Percentiles rank a stretch among this genome's conserved stretches.
Conservation (phyloP, 2,329 filamentous ascomycete species). For the Ilyonectria mors-panacis region DNA sequence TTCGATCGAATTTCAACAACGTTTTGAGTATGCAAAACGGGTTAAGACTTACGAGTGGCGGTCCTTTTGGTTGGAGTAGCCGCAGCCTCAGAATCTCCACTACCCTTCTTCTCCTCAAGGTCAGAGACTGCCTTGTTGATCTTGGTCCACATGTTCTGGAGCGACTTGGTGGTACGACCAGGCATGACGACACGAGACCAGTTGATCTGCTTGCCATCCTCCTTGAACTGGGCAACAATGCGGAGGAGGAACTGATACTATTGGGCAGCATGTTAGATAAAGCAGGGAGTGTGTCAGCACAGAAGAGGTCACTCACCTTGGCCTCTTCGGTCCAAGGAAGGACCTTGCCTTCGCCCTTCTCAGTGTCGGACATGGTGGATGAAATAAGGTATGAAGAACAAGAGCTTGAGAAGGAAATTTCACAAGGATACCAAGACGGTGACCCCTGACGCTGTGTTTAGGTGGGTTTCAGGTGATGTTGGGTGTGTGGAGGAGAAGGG, state of each 20-base stretch:
- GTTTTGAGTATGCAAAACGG: too few species aligned
- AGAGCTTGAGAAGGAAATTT: background rate
- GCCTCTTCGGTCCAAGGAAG: constrained; percentile 56
- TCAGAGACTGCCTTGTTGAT: constrained; percentile 55
- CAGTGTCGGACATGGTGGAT: constrained; percentile 46
- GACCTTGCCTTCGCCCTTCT: constrained; percentile 42
- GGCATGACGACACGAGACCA: constrained; percentile 55
- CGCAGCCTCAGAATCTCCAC: constrained; percentile 9
- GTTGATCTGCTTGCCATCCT: constrained; percentile 52
- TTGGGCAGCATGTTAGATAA: background rate
- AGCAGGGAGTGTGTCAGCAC: background rate
- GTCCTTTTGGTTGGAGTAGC: constrained; percentile 42
- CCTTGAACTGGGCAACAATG: constrained; percentile 53
- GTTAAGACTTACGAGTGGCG: constrained; percentile 40
- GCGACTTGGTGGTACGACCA: constrained; percentile 56
- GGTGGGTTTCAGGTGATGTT: background rate
- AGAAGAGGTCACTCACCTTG: constrained; percentile 45
- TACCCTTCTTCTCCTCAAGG: constrained; percentile 47
- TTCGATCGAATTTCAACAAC: background rate
- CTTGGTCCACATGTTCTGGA: constrained; percentile 56
- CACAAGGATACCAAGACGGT: background rate
- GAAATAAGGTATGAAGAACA: background rate
- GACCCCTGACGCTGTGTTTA: background rate
- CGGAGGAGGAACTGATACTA: constrained; percentile 56
- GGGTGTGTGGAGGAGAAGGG: background rate